Evolutionary conservation across 495 filamentous ascomycete species (phyloP).

Genomic region (Viridothelium virens): DNA sequence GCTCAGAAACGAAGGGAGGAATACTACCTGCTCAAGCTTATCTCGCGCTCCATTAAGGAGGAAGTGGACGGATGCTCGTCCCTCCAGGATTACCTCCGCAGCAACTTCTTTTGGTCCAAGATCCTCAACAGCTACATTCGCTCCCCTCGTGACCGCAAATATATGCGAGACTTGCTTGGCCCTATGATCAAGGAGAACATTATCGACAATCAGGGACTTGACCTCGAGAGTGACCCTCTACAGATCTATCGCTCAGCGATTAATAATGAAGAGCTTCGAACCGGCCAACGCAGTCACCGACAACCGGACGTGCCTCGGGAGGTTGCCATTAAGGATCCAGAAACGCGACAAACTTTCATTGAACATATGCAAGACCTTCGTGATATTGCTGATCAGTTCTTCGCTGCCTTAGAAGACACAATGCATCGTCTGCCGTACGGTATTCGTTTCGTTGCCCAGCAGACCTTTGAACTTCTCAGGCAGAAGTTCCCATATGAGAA

Average conservation of each 20-base stretch:
- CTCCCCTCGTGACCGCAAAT: constrained; percentile 87
- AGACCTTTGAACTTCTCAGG: constrained; percentile 71
- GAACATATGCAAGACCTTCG: constrained; percentile 86
- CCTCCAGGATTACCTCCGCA: constrained; percentile 78
- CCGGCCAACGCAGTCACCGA: constrained; percentile 71
- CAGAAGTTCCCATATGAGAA: constrained; percentile 71
- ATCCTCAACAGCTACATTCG: constrained; percentile 81
- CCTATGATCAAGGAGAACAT: constrained; percentile 78
- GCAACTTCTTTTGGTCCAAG: constrained; percentile 88
- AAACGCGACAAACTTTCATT: constrained; percentile 86
- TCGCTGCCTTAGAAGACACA: constrained; percentile 69
- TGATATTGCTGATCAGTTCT: constrained; percentile 86
- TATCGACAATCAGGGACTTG: constrained; percentile 80
- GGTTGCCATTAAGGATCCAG: constrained; percentile 83
- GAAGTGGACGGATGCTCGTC: constrained; percentile 68
- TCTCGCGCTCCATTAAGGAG: constrained; percentile 73
- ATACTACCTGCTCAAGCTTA: constrained; percentile 89
- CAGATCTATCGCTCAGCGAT: constrained; percentile 93
- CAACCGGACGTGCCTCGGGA: constrained; percentile 78
- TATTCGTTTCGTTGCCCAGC: constrained; percentile 77
- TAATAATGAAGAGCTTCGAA: constrained; percentile 93
- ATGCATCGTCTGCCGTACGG: constrained; percentile 88
- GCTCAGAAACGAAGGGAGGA: constrained; percentile 95
- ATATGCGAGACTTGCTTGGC: constrained; percentile 74
- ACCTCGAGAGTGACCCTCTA: constrained; percentile 94